Evolutionary conservation across 345 rosid species (phyloP), one percentile per base, ranked within the genome.

Genomic region (Lepidium didymum): DNA sequence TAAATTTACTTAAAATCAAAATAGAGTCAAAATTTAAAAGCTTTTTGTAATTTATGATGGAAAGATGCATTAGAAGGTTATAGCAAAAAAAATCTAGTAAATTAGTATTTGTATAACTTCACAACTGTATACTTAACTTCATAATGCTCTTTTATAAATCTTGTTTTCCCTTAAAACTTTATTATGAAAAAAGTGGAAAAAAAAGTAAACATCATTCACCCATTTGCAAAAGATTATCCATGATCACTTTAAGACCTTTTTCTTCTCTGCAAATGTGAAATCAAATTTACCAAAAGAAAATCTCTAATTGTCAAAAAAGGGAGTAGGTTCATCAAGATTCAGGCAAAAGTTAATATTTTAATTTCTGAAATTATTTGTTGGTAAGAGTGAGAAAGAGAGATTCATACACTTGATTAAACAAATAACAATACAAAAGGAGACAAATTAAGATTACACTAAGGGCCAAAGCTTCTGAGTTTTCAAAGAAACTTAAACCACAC

Each of bases 401-500:
- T 55, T 62, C 64, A 62, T 68, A 8, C 56, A 62, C 67, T 60
- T 49, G 74, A 29, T 55, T 68, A 45, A 56, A 75, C 69, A 75
- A 62, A 68, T 68, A 45, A 75, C 70, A 68, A 13, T 62, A 64
- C 49, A 56, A 38, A 27, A 49, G 50, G 33, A 43, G 73, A 76
- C 60, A 71, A 46, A 54, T 45, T 10, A 68, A 42, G 36, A 33
- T 44, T 68, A 19, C 70, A 75, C 70, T 38, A 54, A 75, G 36
- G 45, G 46, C 69, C 65, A 68, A 68, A 49, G 53, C 49, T 56
- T 46, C 64, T 46, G 37, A 68, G 23, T 34, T 67, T 75, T 75
- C 70, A 62, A 61, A 68, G 60, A 62, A 69, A 68, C 70, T 75
- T 68, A 49, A 57, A 53, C 68, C 73, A 62, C 64, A 62, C 60